Base-by-base conservation (phyloP, 2,329 filamentous ascomycete genomes). In the Celoporthe dispersa region DNA sequence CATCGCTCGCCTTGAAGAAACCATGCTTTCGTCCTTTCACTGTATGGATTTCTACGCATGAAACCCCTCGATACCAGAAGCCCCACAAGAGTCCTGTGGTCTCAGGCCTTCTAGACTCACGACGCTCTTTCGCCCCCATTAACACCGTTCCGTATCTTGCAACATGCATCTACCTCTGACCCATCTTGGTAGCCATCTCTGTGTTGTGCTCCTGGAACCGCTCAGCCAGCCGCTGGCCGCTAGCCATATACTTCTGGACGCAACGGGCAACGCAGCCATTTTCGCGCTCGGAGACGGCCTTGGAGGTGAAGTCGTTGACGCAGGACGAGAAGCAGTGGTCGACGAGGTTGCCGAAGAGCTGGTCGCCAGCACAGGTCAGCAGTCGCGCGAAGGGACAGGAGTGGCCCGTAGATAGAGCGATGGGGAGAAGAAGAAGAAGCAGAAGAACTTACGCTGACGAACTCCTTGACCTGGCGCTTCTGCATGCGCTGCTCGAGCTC, bases 381-480 rank as follows among this genome's bases (percentile, higher is more conserved):
- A 9, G 31, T 28, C 35, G 59, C 59, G 37, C 57, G 6, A 25
- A 39, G 33, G 61, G 60, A 22, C 28, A 31, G n/a, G 8, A 28
- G 19, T 11, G 63, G 12, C 9, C 11, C 44, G 7, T 22, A 19
- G 22, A 7, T 4, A n/a, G 16, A 48, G 44, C 22, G 19, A 48
- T n/a, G 44, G 28, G 5, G 12, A 31, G 28, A 31, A 25, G 53
- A 14, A 22, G 28, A 55, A 51, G 51, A 28, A 31, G 19, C 5
- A 55, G 2, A 71, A 69, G 51, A 69, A 86, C 93, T 76, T 87
- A 98, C 96, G 78, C 90, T 92, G 91, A 98, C 97, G 80, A 99
- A 98, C 81, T 98, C 95, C 85, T 97, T 97, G 87, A 99, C 93
- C 84, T 99, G 96, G 84, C 96, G 97, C 84, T 93, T 92, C 86